phyloP scores from a whole-genome alignment of 225 moss, liverwort and hornwort genomes.

The Polytrichum formosum region DNA sequence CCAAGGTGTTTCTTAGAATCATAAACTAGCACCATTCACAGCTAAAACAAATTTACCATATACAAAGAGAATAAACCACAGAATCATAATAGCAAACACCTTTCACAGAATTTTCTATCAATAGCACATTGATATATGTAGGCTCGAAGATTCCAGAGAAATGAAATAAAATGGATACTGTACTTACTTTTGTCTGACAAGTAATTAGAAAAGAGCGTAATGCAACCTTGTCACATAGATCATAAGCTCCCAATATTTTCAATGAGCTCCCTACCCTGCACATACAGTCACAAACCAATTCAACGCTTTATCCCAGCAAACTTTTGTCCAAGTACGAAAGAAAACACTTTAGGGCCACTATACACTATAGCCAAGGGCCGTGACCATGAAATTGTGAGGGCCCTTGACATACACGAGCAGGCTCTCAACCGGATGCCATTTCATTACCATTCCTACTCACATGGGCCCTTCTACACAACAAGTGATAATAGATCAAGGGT shows the following conservation, averaged over 20 bases:
- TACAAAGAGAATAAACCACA: neutral
- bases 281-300: slow-evolving; percentile 2
- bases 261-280: slow-evolving; percentile 63
- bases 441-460: no score
- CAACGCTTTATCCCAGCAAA: no score
- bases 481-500: no score
- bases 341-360: neutral
- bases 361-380: neutral
- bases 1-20: no score
- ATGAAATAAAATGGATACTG: neutral
- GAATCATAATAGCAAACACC: neutral
- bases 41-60: neutral
- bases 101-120: neutral
- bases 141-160: no score
- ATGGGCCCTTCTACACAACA: no score
- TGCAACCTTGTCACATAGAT: slow-evolving; percentile 34
- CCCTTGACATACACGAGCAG: no score
- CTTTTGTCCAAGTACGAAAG: no score
- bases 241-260: slow-evolving; percentile 46
- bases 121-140: no score
- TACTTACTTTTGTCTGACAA: slow-evolving; percentile 57
- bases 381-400: no score
- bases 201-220: slow-evolving; percentile 55
- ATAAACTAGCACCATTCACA: neutral
- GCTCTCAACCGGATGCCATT: no score